Conservation (phyloP, 1,284 basidiomycete species). For the Cronartium quercuum region DNA sequence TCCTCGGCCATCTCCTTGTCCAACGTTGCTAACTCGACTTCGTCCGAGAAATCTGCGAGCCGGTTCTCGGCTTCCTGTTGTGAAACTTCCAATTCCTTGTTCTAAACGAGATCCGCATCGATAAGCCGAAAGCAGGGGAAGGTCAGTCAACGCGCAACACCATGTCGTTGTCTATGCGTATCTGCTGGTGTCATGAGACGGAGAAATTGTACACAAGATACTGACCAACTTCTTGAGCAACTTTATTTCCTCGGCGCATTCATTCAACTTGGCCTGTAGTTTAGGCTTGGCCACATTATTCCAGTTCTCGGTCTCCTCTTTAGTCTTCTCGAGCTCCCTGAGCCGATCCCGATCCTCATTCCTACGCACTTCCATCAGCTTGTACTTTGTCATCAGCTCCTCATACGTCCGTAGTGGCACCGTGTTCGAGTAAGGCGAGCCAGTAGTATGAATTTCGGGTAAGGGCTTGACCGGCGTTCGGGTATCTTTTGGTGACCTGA, state of each 20-base stretch:
- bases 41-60: slow-evolving; percentile 69
- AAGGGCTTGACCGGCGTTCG: background rate
- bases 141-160: slow-evolving; percentile 59
- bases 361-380: slow-evolving; percentile 76
- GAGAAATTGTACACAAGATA: background rate
- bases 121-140: slow-evolving; percentile 57
- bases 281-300: slow-evolving; percentile 72
- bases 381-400: slow-evolving; percentile 73
- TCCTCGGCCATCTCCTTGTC: slow-evolving; percentile 98
- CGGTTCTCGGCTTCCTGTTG: slow-evolving; percentile 61
- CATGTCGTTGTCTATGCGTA: background rate
- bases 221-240: slow-evolving; percentile 56
- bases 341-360: slow-evolving; percentile 77
- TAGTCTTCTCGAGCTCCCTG: slow-evolving; percentile 73
- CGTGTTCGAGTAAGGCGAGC: slow-evolving; percentile 37
- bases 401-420: slow-evolving; percentile 45
- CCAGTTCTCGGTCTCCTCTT: slow-evolving; percentile 75
- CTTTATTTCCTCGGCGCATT: slow-evolving; percentile 62
- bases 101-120: slow-evolving; percentile 36
- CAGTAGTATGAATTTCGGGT: background rate
- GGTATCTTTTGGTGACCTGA: background rate
- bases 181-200: background rate
- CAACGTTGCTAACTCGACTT: slow-evolving; percentile 86
- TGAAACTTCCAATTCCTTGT: slow-evolving; percentile 62
- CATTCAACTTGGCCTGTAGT: slow-evolving; percentile 44